Evolutionary conservation across 2,329 filamentous ascomycete genomes (phyloP).

Genomic region (Sarocladium strictum): DNA sequence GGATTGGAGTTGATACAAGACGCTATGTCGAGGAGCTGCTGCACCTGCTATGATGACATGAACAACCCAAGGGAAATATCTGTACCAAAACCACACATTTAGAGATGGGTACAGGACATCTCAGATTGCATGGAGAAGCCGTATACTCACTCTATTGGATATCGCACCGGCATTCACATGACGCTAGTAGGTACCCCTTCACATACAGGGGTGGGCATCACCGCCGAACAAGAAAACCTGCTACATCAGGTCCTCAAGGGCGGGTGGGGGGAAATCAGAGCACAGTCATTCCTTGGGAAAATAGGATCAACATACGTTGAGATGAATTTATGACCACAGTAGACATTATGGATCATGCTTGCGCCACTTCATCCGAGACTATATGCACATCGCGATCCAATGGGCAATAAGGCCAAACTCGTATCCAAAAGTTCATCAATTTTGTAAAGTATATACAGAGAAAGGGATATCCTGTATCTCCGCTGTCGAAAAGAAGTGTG

Average conservation of each 20-base stretch:
- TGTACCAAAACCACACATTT: background rate
- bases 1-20: conserved; percentile 71
- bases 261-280: too few species aligned
- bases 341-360: background rate
- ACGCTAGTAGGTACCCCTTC: background rate
- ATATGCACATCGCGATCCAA: too few species aligned
- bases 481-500: background rate
- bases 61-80: background rate
- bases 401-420: background rate
- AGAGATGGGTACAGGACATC: background rate
- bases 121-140: background rate
- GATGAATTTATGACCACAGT: conserved; percentile 2
- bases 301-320: background rate
- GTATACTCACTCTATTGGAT: background rate
- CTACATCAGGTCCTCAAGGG: too few species aligned
- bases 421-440: background rate
- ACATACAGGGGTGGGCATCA: background rate
- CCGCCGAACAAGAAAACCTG: too few species aligned
- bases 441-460: conserved; percentile 6
- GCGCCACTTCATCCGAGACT: too few species aligned
- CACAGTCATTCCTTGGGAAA: too few species aligned
- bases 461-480: conserved; percentile 8
- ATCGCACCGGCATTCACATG: background rate
- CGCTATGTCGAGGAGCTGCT: conserved; percentile 69
- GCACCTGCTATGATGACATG: conserved; percentile 39